Evolutionary conservation across 2,329 filamentous ascomycete species (phyloP), one percentile per base, ranked within the genome.

Genomic region (Didymella segeticola): DNA sequence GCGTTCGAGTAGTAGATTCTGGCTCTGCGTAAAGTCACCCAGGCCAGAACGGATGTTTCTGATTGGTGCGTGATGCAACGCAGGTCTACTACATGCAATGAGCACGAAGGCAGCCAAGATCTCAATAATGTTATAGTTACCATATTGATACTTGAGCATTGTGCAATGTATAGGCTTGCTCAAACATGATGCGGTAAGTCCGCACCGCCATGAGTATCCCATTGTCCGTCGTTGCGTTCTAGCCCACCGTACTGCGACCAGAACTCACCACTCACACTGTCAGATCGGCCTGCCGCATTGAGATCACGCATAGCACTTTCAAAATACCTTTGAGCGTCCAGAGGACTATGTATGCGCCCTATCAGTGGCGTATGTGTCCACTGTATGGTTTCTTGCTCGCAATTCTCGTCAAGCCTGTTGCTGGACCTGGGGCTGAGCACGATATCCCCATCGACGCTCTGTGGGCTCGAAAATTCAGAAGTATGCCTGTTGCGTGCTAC

Each of bases 401-500:
- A 5, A 22, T 5, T 25, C n/a, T 38, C 17, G 6, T 19, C 20
- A n/a, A 10, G 5, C n/a, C 30, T 23, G 14, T 12, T 7, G 25
- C 25, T 29, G 38, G 25, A 3, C 3, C 15, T 17, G 10, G 15
- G 15, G 15, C 22, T 38, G 6, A 8, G 11, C 3, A 15, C 19
- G 20, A 7, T 5, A 11, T 20, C 23, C 31, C 58, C 57, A 20
- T 43, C 34, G n/a, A 23, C 15, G 36, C 34, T 20, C 11, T 9
- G 17, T 22, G 37, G 50, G 33, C 49, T 38, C 12, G 34, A 26
- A 23, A n/a, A 46, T 4, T 46, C 38, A 6, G 51, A 49, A 3
- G 36, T 26, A 15, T 26, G 22, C 17, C 52, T 42, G 10, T 42
- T n/a, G 31, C 54, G 58, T 19, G 56, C 60, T 20, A 47, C 58